Evolutionary conservation across 73 alveolate species (phyloP).

Genomic region (Strombidium stylifer): DNA sequence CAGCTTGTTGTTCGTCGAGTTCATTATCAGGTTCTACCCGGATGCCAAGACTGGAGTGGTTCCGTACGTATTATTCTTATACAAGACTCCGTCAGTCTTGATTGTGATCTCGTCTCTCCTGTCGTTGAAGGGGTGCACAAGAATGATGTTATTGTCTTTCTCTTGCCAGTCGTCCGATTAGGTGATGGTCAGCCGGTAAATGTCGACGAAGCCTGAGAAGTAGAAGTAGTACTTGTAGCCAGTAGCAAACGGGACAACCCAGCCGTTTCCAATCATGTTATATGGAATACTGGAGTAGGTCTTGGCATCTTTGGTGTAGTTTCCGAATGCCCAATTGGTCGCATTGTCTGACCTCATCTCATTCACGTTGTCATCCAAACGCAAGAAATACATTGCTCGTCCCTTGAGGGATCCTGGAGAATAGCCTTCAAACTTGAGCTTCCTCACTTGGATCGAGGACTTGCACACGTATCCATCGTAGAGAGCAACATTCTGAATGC

Average conservation of each 20-base stretch:
- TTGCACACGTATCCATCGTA: not conserved
- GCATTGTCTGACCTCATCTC: not conserved
- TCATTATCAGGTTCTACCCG: conserved; percentile 21
- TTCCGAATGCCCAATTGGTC: too few relatives aligned
- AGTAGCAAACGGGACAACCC: conserved; percentile 33
- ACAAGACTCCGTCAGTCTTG: too few relatives aligned
- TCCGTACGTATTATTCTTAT: too few relatives aligned
- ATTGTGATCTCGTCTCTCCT: too few relatives aligned
- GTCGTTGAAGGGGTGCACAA: too few relatives aligned
- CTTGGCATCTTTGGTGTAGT: not conserved
- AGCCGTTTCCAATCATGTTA: not conserved
- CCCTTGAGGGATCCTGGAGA: not conserved
- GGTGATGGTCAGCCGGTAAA: too few relatives aligned
- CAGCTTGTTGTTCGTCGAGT: conserved; percentile 3
- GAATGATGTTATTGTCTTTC: too few relatives aligned
- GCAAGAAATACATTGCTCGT: not conserved
- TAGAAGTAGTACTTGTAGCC: conserved; percentile 13
- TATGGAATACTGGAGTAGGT: conserved; percentile 6
- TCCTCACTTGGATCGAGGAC: conserved; percentile 3
- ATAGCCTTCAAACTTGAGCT: not conserved
- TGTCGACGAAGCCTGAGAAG: too few relatives aligned
- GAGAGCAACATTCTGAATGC: not conserved
- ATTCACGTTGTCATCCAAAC: not conserved
- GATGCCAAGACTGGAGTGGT: too few relatives aligned
- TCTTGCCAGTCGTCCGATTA: too few relatives aligned